Base-by-base conservation (phyloP, 108 stramenopile species). In the Pseudonitzschia delicatissima region DNA sequence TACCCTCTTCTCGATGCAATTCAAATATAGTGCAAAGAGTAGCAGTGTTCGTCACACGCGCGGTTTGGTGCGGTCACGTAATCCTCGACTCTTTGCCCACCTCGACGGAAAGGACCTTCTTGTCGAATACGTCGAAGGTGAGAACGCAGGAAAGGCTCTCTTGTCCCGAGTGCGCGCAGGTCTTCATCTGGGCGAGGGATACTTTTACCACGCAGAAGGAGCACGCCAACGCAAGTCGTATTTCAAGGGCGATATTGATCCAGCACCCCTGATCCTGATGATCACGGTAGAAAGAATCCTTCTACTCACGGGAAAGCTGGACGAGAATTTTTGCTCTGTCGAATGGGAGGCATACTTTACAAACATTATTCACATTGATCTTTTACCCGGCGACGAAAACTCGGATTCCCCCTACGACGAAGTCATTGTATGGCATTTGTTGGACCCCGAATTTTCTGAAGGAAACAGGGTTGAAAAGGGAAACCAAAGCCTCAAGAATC, bases 81-180 rank as follows among this genome's bases (percentile, higher is more conserved):
- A 80, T 18, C 85, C 85, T 11, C 79, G 85, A 7, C 57, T 86
- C 15, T 86, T 86, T 65, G 85, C 82, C 5, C 63, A 72, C 23
- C 48, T 80, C 35, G 82, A 83, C 37, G 77, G 80, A 12, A 76
- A 77, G 23, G 85, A 86, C 42, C 53, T 86, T 0, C 70, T 86
- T 2, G 82, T 86, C 3, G 82, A 86, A 55, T 86, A 86, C 39
- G 77, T 76, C 5, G 79, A 86, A 45, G 85, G 85, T n/a, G 77
- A 76, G 62, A 86, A 86, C 64, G 72, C 79, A 23, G 85, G 85
- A 18, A 82, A 77, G 57, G 79, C 85, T 6, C 58, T 82, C 21
- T 45, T 86, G 42, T 83, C 82, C 18, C 73, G 82, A 23, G 82
- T 86, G 28, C 73, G 80, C 26, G 64, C 66, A 64, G 85, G 85